Conservation (phyloP, 495 filamentous ascomycete genomes). For the Aspergillus nidulans region DNA sequence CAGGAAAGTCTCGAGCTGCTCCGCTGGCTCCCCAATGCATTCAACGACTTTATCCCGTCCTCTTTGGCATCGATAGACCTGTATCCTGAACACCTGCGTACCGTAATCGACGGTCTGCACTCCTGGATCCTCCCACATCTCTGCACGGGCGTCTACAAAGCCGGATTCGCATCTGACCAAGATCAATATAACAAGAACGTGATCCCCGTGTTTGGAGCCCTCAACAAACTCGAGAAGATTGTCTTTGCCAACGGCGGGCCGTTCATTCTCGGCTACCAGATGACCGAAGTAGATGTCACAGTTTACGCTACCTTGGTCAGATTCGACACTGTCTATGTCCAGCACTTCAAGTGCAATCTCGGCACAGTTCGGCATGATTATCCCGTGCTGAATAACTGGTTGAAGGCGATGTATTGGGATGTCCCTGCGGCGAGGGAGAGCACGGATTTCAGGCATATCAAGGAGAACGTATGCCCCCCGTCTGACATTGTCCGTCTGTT, state of each 20-base stretch:
- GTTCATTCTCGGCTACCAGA: slow-evolving; percentile 39
- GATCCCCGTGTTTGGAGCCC: slow-evolving; percentile 42
- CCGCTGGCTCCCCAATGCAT: slow-evolving; percentile 46
- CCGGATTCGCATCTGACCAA: slow-evolving; percentile 48
- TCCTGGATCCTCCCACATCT: slow-evolving; percentile 44
- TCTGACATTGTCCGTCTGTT: background rate
- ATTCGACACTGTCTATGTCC: slow-evolving; percentile 49
- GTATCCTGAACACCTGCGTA: slow-evolving; percentile 39
- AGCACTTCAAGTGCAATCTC: slow-evolving; percentile 57
- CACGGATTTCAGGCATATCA: slow-evolving; percentile 56
- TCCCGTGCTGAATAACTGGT: slow-evolving; percentile 47
- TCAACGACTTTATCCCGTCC: slow-evolving; percentile 36
- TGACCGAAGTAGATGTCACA: slow-evolving; percentile 51
- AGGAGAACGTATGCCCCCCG: slow-evolving; percentile 45
- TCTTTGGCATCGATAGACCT: slow-evolving; percentile 32
- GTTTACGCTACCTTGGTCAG: slow-evolving; percentile 47
- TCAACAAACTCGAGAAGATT: slow-evolving; percentile 50
- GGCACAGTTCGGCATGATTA: slow-evolving; percentile 51
- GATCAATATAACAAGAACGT: slow-evolving; percentile 42
- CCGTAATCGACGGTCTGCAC: slow-evolving; percentile 40
- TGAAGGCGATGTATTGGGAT: slow-evolving; percentile 50
- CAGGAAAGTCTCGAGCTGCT: slow-evolving; percentile 50
- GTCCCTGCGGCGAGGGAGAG: slow-evolving; percentile 46
- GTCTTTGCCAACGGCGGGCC: slow-evolving; percentile 39
- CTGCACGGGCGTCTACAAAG: slow-evolving; percentile 52